Evolutionary conservation across 2,329 filamentous ascomycete species (phyloP), one percentile per base, ranked within the genome.

Genomic region (Neocatenulostroma microsporum): DNA sequence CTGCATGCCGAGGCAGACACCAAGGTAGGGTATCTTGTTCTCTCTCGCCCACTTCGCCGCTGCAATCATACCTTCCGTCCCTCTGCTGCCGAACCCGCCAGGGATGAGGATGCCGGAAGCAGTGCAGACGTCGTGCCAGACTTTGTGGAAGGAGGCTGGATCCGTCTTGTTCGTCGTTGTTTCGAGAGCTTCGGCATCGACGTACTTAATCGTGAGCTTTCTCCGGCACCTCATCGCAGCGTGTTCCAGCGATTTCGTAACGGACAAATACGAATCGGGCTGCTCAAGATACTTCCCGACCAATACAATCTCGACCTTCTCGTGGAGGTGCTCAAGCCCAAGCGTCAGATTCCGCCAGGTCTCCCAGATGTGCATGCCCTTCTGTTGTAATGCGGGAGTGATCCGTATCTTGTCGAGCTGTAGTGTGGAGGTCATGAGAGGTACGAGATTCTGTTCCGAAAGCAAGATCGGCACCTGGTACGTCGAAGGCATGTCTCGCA

Each of bases 391-490:
- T 3, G 64, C 56, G 4, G 72, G 64, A 2, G 77, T 53, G 33
- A 78, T 69, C 13, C 46, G 42, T 18, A 60, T 37, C 3, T 38
- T 42, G 43, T 83, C 73, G 9, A 94, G 72, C 23, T 73, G 69
- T 21, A 95, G 70, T 13, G 78, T 71, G 14, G 72, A 64, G 24
- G 70, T 72, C 37, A 96, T 68, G n/a, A 78, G 73, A 10, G 69
- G 62, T 7, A 89, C 67, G 2, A 96, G 69, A 17, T 79, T 76
- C 64, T 96, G 85, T 49, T 87, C 73, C 50, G 89, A 76, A 11
- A 96, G 79, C 17, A 96, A 80, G n/a, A 95, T 71, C 1, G 91
- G 91, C 3, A 96, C 89, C 48, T 94, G 88, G 64, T 98, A 98
- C 35, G 84, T 93, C 10, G 87, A 87, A 14, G 80, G 72, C 63